Base-by-base conservation (phyloP, 2,329 filamentous ascomycete species). In the Ilyonectria mors-panacis region DNA sequence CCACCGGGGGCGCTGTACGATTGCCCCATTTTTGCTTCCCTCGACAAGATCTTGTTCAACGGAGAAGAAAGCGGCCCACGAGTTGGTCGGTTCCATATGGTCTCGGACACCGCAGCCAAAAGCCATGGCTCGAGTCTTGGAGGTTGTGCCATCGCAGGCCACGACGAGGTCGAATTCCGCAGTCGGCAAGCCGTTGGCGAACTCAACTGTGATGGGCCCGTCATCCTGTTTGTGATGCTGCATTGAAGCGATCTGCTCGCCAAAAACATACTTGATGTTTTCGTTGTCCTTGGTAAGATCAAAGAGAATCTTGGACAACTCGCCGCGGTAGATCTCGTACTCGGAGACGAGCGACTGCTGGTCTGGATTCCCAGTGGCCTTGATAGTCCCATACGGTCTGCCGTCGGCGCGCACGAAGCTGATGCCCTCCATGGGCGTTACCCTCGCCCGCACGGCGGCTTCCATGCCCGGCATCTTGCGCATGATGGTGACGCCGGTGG, bases 291-390 rank as follows among this genome's bases (percentile, higher is more conserved):
- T 75, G 3, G 72, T 75, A 8, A 77, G 66, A n/a, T 81, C 78
- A 55, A 84, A 80, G 0, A 88, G 68, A 7, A 88, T 70, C 4
- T 70, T 71, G 8, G 81, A 83, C 35, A 88, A 69, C 58, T 87
- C 83, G 0, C 84, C 85, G 9, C 86, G 78, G 78, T 87, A 82
- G 59, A 88, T 87, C 76, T 88, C 86, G 50, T 81, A 84, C 21
- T 88, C 85, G 82, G 48, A 86, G 4, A 85, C 81, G 6, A 87
- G 72, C 8, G 79, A 79, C 64, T 84, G 81, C 60, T 83, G 81
- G 19, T 82, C 80, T 2, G 80, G 77, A 61, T 81, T 70, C 6
- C 80, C 80, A 5, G 77, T 81, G 12, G 76, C 51, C 12, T 66
- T 72, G 8, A 84, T 78, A 28, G 76, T 76, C 2, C 79, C 84